A percentile compares a stretch with the other conserved stretches of the same genome.
Evolutionary conservation across 768 basidiomycete genomes (phyloP).

Genomic region (Tulasnella sp.): DNA sequence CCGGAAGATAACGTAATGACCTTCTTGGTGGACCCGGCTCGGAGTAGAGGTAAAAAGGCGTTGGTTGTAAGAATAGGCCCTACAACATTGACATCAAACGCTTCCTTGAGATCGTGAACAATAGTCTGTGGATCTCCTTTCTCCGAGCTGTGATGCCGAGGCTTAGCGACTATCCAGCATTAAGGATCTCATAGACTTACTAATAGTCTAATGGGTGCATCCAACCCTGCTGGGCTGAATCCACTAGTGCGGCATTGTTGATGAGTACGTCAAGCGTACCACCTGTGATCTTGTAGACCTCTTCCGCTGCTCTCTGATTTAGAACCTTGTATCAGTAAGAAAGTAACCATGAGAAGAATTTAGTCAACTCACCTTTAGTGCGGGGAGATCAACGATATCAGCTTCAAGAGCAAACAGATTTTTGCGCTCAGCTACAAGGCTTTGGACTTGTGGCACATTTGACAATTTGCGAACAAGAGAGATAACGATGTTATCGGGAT

Average conservation of each 20-base stretch:
- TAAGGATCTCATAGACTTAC: too few species aligned
- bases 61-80: slow-evolving; percentile 18
- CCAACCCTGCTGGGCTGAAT: too few species aligned
- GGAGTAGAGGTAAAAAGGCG: slow-evolving; percentile 20
- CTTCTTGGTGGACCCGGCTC: slow-evolving; percentile 13
- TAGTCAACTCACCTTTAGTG: slow-evolving; percentile 23
- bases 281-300: slow-evolving; percentile 10
- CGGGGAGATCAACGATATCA: slow-evolving; percentile 26
- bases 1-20: slow-evolving; percentile 11
- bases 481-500: slow-evolving; percentile 20
- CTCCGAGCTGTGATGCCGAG: too few species aligned
- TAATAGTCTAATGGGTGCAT: too few species aligned
- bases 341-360: too few species aligned
- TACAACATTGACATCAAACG: slow-evolving; percentile 18
- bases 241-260: slow-evolving; percentile 10
- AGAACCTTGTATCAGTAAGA: not conserved
- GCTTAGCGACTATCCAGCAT: too few species aligned
- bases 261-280: slow-evolving; percentile 15
- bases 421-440: slow-evolving; percentile 11
- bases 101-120: too few species aligned
- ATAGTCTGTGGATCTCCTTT: too few species aligned
- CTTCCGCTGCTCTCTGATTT: slow-evolving; percentile 13
- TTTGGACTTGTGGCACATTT: slow-evolving; percentile 17
- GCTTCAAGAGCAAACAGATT: slow-evolving; percentile 29
- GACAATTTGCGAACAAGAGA: slow-evolving; percentile 24